phyloP scores from a whole-genome alignment of 495 filamentous ascomycete genomes.

The Neurospora sp. region DNA sequence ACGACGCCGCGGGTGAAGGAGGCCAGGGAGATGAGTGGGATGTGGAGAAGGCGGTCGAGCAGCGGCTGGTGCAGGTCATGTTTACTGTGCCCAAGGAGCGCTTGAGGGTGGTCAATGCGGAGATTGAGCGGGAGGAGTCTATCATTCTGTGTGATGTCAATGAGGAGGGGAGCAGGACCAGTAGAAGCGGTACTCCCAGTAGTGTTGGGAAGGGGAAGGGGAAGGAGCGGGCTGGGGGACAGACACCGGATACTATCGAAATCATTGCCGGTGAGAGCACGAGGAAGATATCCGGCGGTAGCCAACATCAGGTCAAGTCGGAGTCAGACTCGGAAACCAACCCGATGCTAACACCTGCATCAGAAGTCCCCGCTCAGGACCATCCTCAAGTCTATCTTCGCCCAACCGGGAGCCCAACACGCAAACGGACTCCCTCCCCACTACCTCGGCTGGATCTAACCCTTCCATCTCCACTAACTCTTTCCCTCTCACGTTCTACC shows the following conservation, averaged over 20 bases:
- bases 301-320: neutral
- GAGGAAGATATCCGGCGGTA: neutral
- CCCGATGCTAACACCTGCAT: neutral
- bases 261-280: neutral
- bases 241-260: neutral
- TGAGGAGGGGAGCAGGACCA: neutral
- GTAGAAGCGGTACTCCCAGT: neutral
- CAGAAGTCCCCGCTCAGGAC: neutral
- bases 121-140: constrained; percentile 34
- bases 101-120: constrained; percentile 76
- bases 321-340: neutral
- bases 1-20: neutral
- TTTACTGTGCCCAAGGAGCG: constrained; percentile 83
- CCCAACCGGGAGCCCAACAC: neutral
- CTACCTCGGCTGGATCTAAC: neutral
- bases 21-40: constrained; percentile 62
- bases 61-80: constrained; percentile 78
- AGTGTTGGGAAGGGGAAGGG: neutral
- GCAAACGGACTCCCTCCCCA: neutral
- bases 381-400: neutral
- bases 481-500: neutral
- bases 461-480: neutral
- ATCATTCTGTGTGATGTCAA: neutral
- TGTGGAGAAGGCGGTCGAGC: constrained; percentile 71
- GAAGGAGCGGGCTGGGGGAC: neutral